Percentiles rank a stretch among this genome's conserved stretches.
These are phyloP conservation scores for Ceratocystis harringtonii DNA, from an alignment of 2,329 filamentous ascomycete species.

Conservation along the genomic window DNA sequence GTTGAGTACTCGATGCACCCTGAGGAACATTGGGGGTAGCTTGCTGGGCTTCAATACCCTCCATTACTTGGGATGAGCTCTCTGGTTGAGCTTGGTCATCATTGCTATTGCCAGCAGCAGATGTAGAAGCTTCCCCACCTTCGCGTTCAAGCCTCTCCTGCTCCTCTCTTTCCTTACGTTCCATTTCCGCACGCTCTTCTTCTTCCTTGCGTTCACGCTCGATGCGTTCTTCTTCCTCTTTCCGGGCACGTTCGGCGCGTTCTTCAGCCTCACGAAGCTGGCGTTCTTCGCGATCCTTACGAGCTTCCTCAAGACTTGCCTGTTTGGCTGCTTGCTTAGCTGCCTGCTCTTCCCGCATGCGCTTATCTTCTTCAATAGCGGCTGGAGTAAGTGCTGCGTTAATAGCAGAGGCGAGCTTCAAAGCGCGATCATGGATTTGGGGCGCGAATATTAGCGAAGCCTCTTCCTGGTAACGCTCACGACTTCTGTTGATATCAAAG, in stretches of 20 bases:
- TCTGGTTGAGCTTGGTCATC: neutral
- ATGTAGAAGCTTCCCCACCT: constrained; percentile 32
- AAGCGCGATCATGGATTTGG: constrained; percentile 49
- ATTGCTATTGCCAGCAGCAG: constrained; percentile 17
- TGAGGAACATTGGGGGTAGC: constrained; percentile 23
- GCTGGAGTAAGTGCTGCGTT: constrained; percentile 63
- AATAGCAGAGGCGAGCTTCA: constrained; percentile 49
- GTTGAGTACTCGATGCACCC: constrained; percentile 20
- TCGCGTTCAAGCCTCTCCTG: constrained; percentile 3
- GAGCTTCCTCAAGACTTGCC: constrained; percentile 29
- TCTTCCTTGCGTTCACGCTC: neutral
- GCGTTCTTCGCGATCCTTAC: constrained; percentile 50
- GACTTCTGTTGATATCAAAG: constrained; percentile 58
- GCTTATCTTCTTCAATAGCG: constrained; percentile 64
- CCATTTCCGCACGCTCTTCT: constrained; percentile 46
- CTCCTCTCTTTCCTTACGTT: constrained; percentile 45
- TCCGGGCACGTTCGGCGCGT: constrained; percentile 46
- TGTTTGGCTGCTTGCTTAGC: constrained; percentile 21
- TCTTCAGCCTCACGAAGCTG: constrained; percentile 56
- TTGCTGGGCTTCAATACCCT: constrained; percentile 52
- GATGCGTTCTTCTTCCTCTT: constrained; percentile 35
- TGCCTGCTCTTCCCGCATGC: constrained; percentile 29
- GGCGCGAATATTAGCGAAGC: constrained; percentile 63
- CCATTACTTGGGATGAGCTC: constrained; percentile 39
- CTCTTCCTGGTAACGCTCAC: constrained; percentile 75